Conservation (phyloP, 352 stramenopile genomes). For the Phytophthora macrochlamydospora region DNA sequence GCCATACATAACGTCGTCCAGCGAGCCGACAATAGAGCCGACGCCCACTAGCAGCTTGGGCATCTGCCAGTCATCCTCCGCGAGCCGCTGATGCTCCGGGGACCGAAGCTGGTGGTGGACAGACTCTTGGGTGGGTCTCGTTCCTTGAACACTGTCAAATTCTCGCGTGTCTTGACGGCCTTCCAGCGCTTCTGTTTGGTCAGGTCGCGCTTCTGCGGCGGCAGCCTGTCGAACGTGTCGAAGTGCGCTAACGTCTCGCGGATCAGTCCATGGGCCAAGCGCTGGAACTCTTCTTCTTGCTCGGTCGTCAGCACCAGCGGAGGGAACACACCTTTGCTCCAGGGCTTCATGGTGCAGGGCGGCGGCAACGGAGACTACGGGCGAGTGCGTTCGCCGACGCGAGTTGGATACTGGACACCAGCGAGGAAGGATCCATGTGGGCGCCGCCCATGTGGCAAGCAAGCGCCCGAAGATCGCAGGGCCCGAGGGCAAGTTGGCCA, state of each 20-base stretch:
- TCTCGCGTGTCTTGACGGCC: slow-evolving; percentile 46
- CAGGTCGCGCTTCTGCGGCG: slow-evolving; percentile 19
- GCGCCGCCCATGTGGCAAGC: neutral
- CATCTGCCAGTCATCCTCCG: slow-evolving; percentile 42
- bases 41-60: slow-evolving; percentile 52
- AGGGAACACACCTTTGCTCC: slow-evolving; percentile 42
- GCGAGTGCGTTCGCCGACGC: neutral
- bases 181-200: slow-evolving; percentile 45
- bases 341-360: slow-evolving; percentile 21
- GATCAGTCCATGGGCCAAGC: slow-evolving; percentile 35
- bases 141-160: slow-evolving; percentile 47
- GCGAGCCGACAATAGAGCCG: slow-evolving; percentile 48
- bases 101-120: slow-evolving; percentile 33
- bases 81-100: slow-evolving; percentile 35
- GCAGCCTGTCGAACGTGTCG: slow-evolving; percentile 26
- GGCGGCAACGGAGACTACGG: neutral
- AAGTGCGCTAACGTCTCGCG: slow-evolving; percentile 42
- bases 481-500: neutral
- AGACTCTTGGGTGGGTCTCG: slow-evolving; percentile 33
- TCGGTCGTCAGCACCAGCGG: slow-evolving; percentile 28
- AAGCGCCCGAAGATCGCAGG: neutral
- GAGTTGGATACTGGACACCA: slow-evolving; percentile 19
- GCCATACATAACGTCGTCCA: slow-evolving; percentile 73
- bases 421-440: neutral
- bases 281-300: slow-evolving; percentile 29